A percentile compares a stretch with the other conserved stretches of the same genome.
Evolutionary conservation across 305 asterid species (phyloP).

Genomic region (Solanum chacoense): DNA sequence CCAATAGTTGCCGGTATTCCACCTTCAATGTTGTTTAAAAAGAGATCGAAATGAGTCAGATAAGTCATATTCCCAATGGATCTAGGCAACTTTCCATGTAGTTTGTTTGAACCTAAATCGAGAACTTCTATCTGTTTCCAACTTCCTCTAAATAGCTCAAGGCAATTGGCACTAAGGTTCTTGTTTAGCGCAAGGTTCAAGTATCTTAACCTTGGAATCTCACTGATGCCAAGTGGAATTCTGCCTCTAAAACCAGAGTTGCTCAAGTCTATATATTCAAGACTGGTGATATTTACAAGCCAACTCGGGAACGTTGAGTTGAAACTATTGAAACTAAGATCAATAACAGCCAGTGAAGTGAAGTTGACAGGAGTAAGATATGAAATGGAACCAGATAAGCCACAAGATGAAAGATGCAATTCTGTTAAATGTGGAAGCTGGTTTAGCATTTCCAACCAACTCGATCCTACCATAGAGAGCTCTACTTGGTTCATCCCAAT

Average conservation of each 20-base stretch:
- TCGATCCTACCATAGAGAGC: conserved; percentile 23
- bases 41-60: conserved; percentile 13
- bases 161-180: conserved; percentile 27
- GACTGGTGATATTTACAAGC: conserved; percentile 34
- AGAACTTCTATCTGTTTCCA: conserved; percentile 36
- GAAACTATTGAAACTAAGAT: conserved; percentile 31
- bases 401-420: conserved; percentile 27
- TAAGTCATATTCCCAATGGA: conserved; percentile 23
- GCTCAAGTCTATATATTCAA: conserved; percentile 27
- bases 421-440: conserved; percentile 25
- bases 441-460: conserved; percentile 31
- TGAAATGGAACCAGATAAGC: conserved; percentile 25
- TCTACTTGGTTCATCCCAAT: conserved; percentile 34
- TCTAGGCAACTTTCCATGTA: conserved; percentile 33
- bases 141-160: conserved; percentile 18
- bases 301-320: conserved; percentile 34
- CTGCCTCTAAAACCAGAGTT: conserved; percentile 29
- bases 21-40: conserved; percentile 1
- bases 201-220: conserved; percentile 19
- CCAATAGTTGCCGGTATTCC: conserved; percentile 6
- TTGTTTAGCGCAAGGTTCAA: conserved; percentile 28
- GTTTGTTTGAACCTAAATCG: conserved; percentile 14
- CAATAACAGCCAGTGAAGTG: conserved; percentile 34
- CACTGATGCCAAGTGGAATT: conserved; percentile 32
- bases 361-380: conserved; percentile 22